Conservation (phyloP, 192 early-diverging fungal species). For the Coemansia sp. region DNA sequence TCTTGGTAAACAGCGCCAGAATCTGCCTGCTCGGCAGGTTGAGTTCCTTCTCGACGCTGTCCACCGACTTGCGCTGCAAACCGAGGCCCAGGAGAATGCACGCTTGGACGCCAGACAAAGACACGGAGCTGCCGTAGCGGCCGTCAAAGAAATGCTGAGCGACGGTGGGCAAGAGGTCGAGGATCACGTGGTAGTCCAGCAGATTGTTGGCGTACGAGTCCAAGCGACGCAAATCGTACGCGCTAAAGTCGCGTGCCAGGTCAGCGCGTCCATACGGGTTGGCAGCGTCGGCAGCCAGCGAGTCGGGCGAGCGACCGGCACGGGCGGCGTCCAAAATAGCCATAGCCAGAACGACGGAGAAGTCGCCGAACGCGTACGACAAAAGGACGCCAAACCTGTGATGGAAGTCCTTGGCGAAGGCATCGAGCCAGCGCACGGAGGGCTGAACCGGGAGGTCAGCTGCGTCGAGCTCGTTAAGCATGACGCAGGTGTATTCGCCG, state of each 20-base stretch:
- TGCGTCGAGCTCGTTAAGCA: slow-evolving; percentile 78
- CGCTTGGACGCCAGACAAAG: slow-evolving; percentile 83
- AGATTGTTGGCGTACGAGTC: slow-evolving; percentile 96
- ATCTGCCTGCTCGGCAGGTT: slow-evolving; percentile 80
- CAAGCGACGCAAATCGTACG: slow-evolving; percentile 91
- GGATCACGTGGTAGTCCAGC: slow-evolving; percentile 95
- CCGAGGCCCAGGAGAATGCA: slow-evolving; percentile 87
- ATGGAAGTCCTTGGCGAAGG: slow-evolving; percentile 90
- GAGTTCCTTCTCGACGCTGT: slow-evolving; percentile 86
- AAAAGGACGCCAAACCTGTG: slow-evolving; percentile 85
- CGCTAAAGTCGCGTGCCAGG: slow-evolving; percentile 37
- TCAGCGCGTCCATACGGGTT: slow-evolving; percentile 22
- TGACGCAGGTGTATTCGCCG: slow-evolving; percentile 97
- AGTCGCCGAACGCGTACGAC: slow-evolving; percentile 84
- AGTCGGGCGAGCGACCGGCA: slow-evolving; percentile 42
- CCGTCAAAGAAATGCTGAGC: slow-evolving; percentile 78
- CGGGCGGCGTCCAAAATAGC: slow-evolving; percentile 77
- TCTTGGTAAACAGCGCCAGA: slow-evolving; percentile 92
- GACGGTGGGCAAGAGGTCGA: slow-evolving; percentile 86
- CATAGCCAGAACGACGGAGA: slow-evolving; percentile 77
- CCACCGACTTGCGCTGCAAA: slow-evolving; percentile 89
- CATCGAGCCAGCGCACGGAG: slow-evolving; percentile 75
- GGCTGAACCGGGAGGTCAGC: slow-evolving; percentile 51
- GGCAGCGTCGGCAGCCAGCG: slow-evolving; percentile 21
- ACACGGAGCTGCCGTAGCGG: slow-evolving; percentile 57